Conservation (phyloP, 2,329 filamentous ascomycete genomes). For the Coniella vitis region DNA sequence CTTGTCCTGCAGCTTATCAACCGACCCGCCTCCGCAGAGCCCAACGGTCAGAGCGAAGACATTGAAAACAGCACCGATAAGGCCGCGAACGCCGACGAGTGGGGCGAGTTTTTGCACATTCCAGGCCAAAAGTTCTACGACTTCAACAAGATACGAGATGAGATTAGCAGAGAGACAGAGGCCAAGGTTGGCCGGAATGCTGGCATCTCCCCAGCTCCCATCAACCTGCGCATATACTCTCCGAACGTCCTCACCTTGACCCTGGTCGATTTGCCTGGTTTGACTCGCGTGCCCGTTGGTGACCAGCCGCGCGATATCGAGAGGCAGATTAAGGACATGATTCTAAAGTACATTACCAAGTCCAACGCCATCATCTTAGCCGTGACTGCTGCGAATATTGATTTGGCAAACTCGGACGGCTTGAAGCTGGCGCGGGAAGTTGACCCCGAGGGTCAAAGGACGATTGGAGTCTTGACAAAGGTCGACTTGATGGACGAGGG, state of each 20-base stretch:
- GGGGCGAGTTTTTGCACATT: conserved; percentile 96
- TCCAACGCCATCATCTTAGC: conserved; percentile 97
- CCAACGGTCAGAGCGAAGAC: conserved; percentile 68
- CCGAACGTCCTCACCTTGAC: conserved; percentile 95
- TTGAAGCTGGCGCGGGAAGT: conserved; percentile 96
- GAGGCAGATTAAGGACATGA: conserved; percentile 94
- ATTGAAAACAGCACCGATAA: conserved; percentile 66
- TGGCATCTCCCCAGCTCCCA: conserved; percentile 94
- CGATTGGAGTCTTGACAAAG: conserved; percentile 95
- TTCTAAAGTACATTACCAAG: conserved; percentile 97
- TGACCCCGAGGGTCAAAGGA: conserved; percentile 86
- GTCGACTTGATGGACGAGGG: conserved; percentile 98
- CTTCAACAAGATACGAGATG: conserved; percentile 96
- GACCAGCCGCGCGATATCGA: conserved; percentile 97
- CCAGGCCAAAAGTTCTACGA: conserved; percentile 86
- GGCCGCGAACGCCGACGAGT: conserved; percentile 81
- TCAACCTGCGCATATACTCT: conserved; percentile 98
- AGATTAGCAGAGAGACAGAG: conserved; percentile 80
- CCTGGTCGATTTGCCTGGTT: conserved; percentile 86
- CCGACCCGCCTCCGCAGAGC: conserved; percentile 50
- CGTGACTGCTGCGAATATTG: conserved; percentile 94
- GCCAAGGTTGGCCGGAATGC: conserved; percentile 76
- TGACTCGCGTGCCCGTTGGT: conserved; percentile 96
- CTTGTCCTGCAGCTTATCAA: conserved; percentile 98
- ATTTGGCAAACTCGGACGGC: conserved; percentile 96